Percentiles rank a stretch among this genome's conserved stretches.
Evolutionary conservation across 768 basidiomycete species (phyloP).

Genomic region (Mycena latifolia): DNA sequence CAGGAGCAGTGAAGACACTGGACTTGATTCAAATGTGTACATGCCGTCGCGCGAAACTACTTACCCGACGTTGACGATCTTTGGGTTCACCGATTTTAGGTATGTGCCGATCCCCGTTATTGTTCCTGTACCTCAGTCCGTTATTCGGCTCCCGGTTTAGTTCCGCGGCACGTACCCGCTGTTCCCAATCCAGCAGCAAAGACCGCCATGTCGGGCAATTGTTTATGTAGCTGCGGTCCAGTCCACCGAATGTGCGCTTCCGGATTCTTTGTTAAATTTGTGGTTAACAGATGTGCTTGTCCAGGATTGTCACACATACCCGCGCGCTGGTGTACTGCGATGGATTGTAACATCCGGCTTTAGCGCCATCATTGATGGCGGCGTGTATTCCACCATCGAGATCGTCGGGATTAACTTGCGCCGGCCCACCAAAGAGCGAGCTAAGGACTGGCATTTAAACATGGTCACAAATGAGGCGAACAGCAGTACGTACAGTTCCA

Average conservation of each 20-base stretch:
- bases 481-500: conserved; percentile 13
- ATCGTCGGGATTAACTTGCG: conserved; percentile 29
- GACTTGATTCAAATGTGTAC: background rate
- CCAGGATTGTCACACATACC: too few relatives aligned
- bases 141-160: background rate
- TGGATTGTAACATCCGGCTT: conserved; percentile 23
- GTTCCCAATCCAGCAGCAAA: conserved; percentile 31
- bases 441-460: background rate
- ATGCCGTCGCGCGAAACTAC: background rate
- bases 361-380: conserved; percentile 22
- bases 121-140: conserved; percentile 9
- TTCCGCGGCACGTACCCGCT: conserved; percentile 7
- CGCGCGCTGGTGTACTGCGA: conserved; percentile 25
- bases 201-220: conserved; percentile 29
- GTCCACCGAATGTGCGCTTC: conserved; percentile 35
- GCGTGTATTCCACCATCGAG: conserved; percentile 25
- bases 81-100: conserved; percentile 25
- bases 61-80: conserved; percentile 26
- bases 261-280: conserved; percentile 14
- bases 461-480: background rate
- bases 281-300: background rate
- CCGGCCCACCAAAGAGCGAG: conserved; percentile 30
- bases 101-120: conserved; percentile 24
- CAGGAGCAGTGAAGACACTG: conserved; percentile 28
- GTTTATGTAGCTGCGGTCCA: conserved; percentile 24